Conservation (phyloP, 768 basidiomycete genomes). For the Phlebiopsis flavidoalba region DNA sequence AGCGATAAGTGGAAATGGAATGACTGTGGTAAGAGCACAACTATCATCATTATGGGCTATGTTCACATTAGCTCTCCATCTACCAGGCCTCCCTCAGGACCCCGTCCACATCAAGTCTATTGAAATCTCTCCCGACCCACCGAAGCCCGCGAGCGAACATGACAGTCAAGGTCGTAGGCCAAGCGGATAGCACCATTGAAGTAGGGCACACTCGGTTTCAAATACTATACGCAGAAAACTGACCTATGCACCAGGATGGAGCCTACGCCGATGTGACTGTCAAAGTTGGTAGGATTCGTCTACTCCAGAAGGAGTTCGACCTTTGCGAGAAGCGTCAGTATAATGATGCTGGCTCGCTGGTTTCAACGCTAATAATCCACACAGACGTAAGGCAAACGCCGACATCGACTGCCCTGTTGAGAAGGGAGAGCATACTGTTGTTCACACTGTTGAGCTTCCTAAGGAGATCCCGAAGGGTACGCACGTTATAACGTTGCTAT, state of each 20-base stretch:
- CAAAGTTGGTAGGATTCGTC: slow-evolving; percentile 89
- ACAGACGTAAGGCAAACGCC: slow-evolving; percentile 69
- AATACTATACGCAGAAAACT: neutral
- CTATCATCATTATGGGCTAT: neutral
- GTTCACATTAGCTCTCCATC: slow-evolving; percentile 7
- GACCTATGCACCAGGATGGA: slow-evolving; percentile 57
- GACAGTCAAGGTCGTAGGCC: slow-evolving; percentile 76
- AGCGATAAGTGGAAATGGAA: slow-evolving; percentile 35
- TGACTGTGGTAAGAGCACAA: slow-evolving; percentile 65
- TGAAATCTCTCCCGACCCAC: slow-evolving; percentile 78
- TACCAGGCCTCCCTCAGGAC: slow-evolving; percentile 40
- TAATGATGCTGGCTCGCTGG: neutral
- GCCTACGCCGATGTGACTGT: slow-evolving; percentile 87
- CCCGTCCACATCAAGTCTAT: slow-evolving; percentile 67
- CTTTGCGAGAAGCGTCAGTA: slow-evolving; percentile 93
- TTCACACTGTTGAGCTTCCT: slow-evolving; percentile 82
- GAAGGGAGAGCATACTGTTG: slow-evolving; percentile 63
- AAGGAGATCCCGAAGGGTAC: slow-evolving; percentile 84
- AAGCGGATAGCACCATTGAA: slow-evolving; percentile 54
- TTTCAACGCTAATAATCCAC: neutral
- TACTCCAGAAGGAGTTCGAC: slow-evolving; percentile 81
- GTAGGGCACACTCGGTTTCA: slow-evolving; percentile 33
- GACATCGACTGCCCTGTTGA: slow-evolving; percentile 82
- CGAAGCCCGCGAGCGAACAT: slow-evolving; percentile 80
- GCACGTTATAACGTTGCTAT: neutral